Conservation (phyloP, 345 rosid species). For the Euclidium syriacum region DNA sequence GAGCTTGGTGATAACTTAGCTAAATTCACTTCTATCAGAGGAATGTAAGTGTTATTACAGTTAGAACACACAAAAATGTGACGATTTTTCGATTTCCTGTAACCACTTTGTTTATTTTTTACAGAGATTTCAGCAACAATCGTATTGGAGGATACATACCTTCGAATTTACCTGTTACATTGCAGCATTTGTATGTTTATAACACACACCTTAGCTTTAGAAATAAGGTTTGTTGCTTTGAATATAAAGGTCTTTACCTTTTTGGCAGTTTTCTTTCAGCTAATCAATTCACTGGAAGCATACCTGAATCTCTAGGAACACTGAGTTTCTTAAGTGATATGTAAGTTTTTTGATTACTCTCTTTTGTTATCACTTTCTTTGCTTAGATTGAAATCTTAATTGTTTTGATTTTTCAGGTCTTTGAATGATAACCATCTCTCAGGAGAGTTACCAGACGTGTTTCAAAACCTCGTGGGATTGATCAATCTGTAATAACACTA, state of each 20-base stretch:
- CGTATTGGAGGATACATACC: conserved; percentile 91
- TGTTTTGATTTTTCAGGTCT: conserved; percentile 56
- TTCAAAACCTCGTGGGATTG: conserved; percentile 55
- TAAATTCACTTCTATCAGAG: conserved; percentile 58
- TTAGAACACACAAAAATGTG: not conserved
- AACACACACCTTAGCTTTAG: not conserved
- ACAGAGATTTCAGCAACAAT: conserved; percentile 92
- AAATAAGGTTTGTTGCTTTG: not conserved
- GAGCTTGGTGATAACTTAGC: conserved; percentile 70
- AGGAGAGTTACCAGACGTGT: conserved; percentile 89
- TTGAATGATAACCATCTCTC: conserved; percentile 66
- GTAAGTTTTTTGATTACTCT: conserved; percentile 35
- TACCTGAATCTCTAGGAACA: conserved; percentile 72
- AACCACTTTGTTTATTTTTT: conserved; percentile 9
- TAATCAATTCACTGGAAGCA: conserved; percentile 86
- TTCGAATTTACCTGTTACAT: conserved; percentile 63
- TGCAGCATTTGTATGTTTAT: conserved; percentile 48
- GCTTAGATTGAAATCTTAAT: not conserved
- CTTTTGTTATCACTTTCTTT: not conserved
- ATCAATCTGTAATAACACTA: conserved; percentile 96
- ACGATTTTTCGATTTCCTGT: not conserved
- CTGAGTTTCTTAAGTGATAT: conserved; percentile 57
- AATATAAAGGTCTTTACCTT: conserved; percentile 37
- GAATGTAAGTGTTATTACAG: conserved; percentile 84
- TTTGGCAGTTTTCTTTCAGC: conserved; percentile 89